Percentiles rank a stretch among this genome's conserved stretches.
These are phyloP conservation scores for Chlorella ohadii DNA, from an alignment of 139 green algal species.

Conservation along the genomic window DNA sequence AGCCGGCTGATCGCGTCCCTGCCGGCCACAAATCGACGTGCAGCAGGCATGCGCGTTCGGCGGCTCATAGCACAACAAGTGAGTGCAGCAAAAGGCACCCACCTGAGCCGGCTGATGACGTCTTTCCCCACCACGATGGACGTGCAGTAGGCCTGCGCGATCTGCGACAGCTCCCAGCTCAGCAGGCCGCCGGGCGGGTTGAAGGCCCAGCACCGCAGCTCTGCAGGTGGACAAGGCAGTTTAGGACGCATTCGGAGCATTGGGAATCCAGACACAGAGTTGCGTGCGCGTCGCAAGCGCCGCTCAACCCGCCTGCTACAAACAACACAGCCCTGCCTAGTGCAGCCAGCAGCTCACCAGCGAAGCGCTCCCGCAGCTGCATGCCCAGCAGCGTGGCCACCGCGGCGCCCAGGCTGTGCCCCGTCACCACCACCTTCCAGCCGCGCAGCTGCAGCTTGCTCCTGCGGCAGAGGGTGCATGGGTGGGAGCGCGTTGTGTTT, in stretches of 20 bases:
- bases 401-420: conserved; percentile 73
- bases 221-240: not conserved
- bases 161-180: conserved; percentile 42
- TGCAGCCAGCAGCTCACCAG: not conserved
- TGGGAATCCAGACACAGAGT: not conserved
- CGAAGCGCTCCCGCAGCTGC: conserved; percentile 58
- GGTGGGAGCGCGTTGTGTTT: no score
- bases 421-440: conserved; percentile 76
- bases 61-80: no score
- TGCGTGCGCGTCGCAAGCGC: not conserved
- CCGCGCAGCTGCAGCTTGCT: conserved; percentile 38
- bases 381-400: conserved; percentile 72
- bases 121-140: conserved; percentile 60
- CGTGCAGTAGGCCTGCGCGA: conserved; percentile 48
- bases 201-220: conserved; percentile 66
- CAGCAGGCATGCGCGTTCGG: no score
- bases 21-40: no score
- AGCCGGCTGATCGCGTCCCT: conserved; percentile 50
- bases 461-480: not conserved
- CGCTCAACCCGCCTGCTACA: no score
- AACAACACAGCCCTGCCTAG: no score
- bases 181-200: conserved; percentile 63
- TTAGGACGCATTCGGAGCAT: no score
- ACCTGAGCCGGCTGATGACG: conserved; percentile 56
- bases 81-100: not conserved